Base-by-base conservation (phyloP, 192 early-diverging fungal species). In the Funneliformis geosporum region DNA sequence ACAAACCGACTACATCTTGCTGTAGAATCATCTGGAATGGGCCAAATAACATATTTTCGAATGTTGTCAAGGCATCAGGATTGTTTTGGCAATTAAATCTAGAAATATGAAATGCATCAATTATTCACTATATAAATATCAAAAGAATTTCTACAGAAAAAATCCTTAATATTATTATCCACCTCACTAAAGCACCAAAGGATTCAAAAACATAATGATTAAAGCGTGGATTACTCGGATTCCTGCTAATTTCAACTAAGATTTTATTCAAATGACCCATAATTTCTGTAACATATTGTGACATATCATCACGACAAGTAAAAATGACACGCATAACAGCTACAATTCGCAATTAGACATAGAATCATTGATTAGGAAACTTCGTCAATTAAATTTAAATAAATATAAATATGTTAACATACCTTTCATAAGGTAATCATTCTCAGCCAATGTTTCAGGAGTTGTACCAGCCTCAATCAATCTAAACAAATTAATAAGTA, bases 161-260 rank as follows among this genome's bases (percentile, higher is more conserved):
- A 46, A 6, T 47, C 9, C 33, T 33, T 33, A 2, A 33, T 47
- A 6, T 12, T n/a, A 59, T 47, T 44, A 39, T 75, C 21, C 71
- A 91, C 86, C 88, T 85, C 77, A 96, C 94, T 81, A 99, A 83
- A 28, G 94, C 91, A 18, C 92, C 95, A 73, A 99, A 87, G 25
- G 94, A 89, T 84, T 99, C 98, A 83, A 99, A 99, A 65, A 94
- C 84, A 85, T 92, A 99, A 85, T 99, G 97, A 83, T 94, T 99
- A 92, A 99, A 99, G 47, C 90, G 92, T 1, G 98, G 97, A 84
- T 99, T 99, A 84, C 93, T 95, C 42, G 98, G 98, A 83, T 99
- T 99, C 80, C 92, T 91, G 85, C 93, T 93, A 10, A 99, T 93
- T 68, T 92, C 88, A 18, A 86, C 86, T 78, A 98, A 88, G 67